Base-by-base conservation (phyloP, 139 green algal genomes). In the Picochlorum sp. region DNA sequence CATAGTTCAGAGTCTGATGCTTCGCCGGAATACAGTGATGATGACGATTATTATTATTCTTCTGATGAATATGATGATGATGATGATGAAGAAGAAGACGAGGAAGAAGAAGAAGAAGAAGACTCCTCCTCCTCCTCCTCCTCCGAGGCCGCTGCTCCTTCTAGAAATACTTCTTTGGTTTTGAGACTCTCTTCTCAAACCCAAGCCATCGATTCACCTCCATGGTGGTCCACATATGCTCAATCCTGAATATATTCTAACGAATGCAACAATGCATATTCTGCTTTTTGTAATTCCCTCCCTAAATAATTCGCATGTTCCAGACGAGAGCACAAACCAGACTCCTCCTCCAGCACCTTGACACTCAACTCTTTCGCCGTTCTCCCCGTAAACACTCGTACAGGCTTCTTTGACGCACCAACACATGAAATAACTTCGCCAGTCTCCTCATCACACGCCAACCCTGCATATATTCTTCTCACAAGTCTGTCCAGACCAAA, bases 221-320 rank as follows among this genome's bases (percentile, higher is more conserved):
- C 34, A 9, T 41, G 34, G 34, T 41, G 34, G 34, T 9, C 34
- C 34, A 41, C 34, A 41, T 54, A 54, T 54, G 6, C 4, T 73
- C 58, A 87, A 65, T 87, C 81, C 62, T 87, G 81, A 32, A 84
- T 65, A 59, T 87, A 87, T 8, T 63, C 26, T n/a, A 23, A 16
- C 24, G 69, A 75, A 4, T 44, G 57, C 15, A 62, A 3, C 16
- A 87, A 59, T 16, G 77, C 74, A 63, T 58, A 65, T 70, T 87
- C 81, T 3, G 81, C 81, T 14, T 67, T 69, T 52, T 87, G 80
- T 37, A 87, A 79, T 68, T 87, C 81, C 15, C 81, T 45, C 5
- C 81, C 81, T 14, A 87, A 51, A 56, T 87, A 87, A 60, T 85
- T 86, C 1, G 81, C 81, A 66, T 87, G 81, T 46, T 69, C 78